A percentile compares a stretch with the other conserved stretches of the same genome.
Conservation (phyloP, 495 filamentous ascomycete species). For the Glutinoglossum americanum region DNA sequence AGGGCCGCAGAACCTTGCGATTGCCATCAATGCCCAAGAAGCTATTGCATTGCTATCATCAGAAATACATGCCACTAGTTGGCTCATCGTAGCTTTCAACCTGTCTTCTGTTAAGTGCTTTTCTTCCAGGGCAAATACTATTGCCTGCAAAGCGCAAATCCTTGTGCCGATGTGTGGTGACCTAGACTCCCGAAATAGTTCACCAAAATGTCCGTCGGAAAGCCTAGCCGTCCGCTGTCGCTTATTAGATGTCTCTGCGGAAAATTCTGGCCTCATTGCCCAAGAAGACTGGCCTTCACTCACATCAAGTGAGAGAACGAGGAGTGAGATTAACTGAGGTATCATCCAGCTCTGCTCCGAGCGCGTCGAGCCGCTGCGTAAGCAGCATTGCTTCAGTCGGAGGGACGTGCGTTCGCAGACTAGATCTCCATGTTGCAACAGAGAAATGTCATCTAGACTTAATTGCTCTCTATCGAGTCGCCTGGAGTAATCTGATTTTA, state of each 20-base stretch:
- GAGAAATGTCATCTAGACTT: conserved; percentile 40
- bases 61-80: conserved; percentile 26
- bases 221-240: conserved; percentile 34
- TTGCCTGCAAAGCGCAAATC: conserved; percentile 51
- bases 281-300: not conserved
- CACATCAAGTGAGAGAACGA: not conserved
- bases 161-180: conserved; percentile 31
- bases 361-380: conserved; percentile 20
- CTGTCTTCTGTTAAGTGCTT: conserved; percentile 22
- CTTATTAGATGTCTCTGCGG: conserved; percentile 23
- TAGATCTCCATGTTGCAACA: not conserved
- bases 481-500: conserved; percentile 51
- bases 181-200: conserved; percentile 38
- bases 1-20: conserved; percentile 17
- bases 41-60: conserved; percentile 32
- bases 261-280: not conserved
- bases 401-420: not conserved
- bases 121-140: conserved; percentile 43
- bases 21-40: conserved; percentile 33
- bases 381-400: conserved; percentile 12
- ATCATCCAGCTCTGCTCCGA: conserved; percentile 31
- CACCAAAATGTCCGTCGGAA: conserved; percentile 34
- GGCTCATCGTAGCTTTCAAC: conserved; percentile 21
- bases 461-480: conserved; percentile 50
- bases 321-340: not conserved